Percentiles rank a stretch among this genome's conserved stretches.
phyloP scores from a whole-genome alignment of 2,329 filamentous ascomycete genomes.

The Apiospora saccharicola region DNA sequence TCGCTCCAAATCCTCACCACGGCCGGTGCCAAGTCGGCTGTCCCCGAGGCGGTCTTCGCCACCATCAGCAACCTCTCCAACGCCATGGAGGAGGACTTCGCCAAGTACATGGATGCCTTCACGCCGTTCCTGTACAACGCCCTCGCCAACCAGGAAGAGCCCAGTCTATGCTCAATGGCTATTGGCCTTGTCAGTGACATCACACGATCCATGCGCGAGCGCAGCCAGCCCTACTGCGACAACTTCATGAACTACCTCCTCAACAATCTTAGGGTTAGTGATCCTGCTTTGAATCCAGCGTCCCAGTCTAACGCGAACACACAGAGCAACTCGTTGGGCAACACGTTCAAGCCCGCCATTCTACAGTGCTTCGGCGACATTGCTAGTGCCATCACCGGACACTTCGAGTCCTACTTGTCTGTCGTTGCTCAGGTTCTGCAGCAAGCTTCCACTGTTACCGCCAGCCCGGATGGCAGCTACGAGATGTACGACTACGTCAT shows the following conservation, averaged over 20 bases:
- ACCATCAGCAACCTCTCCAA: constrained; percentile 91
- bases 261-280: constrained; percentile 79
- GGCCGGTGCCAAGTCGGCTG: constrained; percentile 85
- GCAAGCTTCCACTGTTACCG: constrained; percentile 85
- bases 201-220: constrained; percentile 86
- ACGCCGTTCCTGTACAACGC: constrained; percentile 92
- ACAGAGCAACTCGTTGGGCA: constrained; percentile 83
- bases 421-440: constrained; percentile 94
- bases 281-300: constrained; percentile 18
- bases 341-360: constrained; percentile 98
- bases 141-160: constrained; percentile 93
- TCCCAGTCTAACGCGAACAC: constrained; percentile 42
- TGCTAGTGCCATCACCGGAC: constrained; percentile 88
- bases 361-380: constrained; percentile 98
- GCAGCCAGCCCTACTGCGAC: constrained; percentile 94
- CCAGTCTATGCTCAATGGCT: constrained; percentile 92
- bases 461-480: constrained; percentile 80
- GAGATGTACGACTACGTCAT: constrained; percentile 98
- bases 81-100: constrained; percentile 89
- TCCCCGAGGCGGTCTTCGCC: constrained; percentile 93
- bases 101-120: constrained; percentile 98
- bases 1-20: constrained; percentile 81
- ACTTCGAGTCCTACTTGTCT: constrained; percentile 91
- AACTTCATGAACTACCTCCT: constrained; percentile 98
- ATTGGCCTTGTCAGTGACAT: constrained; percentile 98